Base-by-base conservation (phyloP, 2,329 filamentous ascomycete genomes). In the Paramyrothecium roridum region DNA sequence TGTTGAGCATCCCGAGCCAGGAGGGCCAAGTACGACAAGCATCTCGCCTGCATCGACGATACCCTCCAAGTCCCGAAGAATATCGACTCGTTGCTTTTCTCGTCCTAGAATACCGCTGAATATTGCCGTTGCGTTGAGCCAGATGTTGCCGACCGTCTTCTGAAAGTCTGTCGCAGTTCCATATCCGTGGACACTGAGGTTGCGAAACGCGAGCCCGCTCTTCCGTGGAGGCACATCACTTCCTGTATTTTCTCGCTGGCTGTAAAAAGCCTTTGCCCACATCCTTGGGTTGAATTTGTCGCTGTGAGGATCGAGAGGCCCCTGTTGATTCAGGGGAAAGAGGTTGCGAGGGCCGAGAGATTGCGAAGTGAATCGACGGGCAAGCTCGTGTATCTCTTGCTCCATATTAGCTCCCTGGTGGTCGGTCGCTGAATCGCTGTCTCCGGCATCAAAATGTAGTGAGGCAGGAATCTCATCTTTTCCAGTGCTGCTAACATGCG, bases 1-100 rank as follows among this genome's bases (percentile, higher is more conserved):
- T 2, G 86, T 88, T 21, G 84, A 84, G 62, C 86, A 89, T 34
- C 81, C 81, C 2, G 61, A 63, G 7, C 68, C 52, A 10, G 52
- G 52, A n/a, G 80, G 80, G 11, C 82, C 81, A 2, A 85, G 74
- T 10, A 84, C 81, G 17, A 82, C 76, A 23, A 84, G 68, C 76
- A 84, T 80, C 71, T 85, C 82, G 16, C 82, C 81, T 30, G 69
- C 73, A 58, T 80, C 69, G 3, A 84, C 75, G 1, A 83, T 52
- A n/a, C 81, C 81, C 55, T 83, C 79, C 21, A 81, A 70, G 52
- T 77, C 70, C 51, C 70, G 67, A n/a, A 84, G 37, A n/a, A 60
- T 60, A 33, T 60, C 56, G 8, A 60, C 56, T 19, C 56, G 43
- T 37, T 52, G 52, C 37, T 53, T 48, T n/a, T 52, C 54, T 3